Evolutionary conservation across 768 basidiomycete species (phyloP).

Genomic region (Tulasnella calospora): DNA sequence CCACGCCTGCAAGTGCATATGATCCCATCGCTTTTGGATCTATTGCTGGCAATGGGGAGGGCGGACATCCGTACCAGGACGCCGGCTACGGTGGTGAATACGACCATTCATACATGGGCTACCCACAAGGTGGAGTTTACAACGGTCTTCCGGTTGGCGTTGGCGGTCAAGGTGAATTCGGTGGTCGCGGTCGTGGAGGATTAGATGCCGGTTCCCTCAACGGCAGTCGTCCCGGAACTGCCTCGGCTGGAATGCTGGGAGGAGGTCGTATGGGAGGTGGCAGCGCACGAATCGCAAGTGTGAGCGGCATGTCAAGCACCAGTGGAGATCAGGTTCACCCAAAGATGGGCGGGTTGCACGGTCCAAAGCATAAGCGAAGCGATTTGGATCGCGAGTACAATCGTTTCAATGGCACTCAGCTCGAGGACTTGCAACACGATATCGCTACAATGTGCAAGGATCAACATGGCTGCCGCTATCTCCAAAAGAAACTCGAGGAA

Average conservation of each 20-base stretch:
- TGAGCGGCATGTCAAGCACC: not conserved
- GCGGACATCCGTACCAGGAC: not conserved
- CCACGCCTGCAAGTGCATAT: slow-evolving; percentile 6
- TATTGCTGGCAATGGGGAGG: slow-evolving; percentile 4
- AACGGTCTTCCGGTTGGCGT: not conserved
- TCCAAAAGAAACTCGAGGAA: slow-evolving; percentile 99
- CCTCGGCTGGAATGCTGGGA: slow-evolving; percentile 3
- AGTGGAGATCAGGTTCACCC: slow-evolving; percentile 41
- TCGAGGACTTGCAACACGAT: slow-evolving; percentile 94
- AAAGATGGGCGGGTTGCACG: slow-evolving; percentile 87
- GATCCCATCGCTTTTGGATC: slow-evolving; percentile 19
- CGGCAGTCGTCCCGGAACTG: slow-evolving; percentile 1
- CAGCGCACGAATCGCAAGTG: not conserved
- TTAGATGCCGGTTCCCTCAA: not conserved
- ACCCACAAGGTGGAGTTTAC: not conserved
- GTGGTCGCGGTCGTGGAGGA: not conserved
- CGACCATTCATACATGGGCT: not conserved
- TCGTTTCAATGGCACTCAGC: slow-evolving; percentile 89
- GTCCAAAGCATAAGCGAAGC: slow-evolving; percentile 90
- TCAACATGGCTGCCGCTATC: slow-evolving; percentile 95
- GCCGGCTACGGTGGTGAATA: not conserved
- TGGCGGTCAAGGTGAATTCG: not conserved
- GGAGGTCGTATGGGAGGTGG: not conserved
- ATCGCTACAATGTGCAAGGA: slow-evolving; percentile 94
- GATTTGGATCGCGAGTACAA: slow-evolving; percentile 78